These are phyloP conservation scores for Backusella australiensis DNA, from an alignment of 192 early-diverging fungal genomes.

Conservation along the genomic window DNA sequence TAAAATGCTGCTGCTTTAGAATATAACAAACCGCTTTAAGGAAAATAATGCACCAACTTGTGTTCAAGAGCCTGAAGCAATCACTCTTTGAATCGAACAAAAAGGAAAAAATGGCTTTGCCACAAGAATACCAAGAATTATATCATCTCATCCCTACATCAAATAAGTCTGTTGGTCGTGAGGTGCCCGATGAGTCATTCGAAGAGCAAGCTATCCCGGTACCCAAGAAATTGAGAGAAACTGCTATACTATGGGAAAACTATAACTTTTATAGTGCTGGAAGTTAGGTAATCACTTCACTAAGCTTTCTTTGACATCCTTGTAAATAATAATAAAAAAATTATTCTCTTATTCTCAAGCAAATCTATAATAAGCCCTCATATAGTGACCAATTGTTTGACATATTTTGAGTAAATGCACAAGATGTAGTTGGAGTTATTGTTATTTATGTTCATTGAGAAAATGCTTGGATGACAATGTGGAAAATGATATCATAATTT, in stretches of 20 bases:
- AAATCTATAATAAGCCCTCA: too few relatives aligned
- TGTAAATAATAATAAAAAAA: too few relatives aligned
- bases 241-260: slow-evolving; percentile 19
- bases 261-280: slow-evolving; percentile 34
- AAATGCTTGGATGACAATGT: too few relatives aligned
- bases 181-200: slow-evolving; percentile 9
- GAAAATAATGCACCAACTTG: background rate
- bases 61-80: background rate
- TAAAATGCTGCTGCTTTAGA: background rate
- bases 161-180: slow-evolving; percentile 1
- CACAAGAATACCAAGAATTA: slow-evolving; percentile 9
- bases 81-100: background rate
- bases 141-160: slow-evolving; percentile 22
- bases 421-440: too few relatives aligned
- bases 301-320: background rate
- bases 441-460: too few relatives aligned
- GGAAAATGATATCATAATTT: too few relatives aligned
- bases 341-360: too few relatives aligned
- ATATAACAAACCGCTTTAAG: background rate
- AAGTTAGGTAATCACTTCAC: background rate
- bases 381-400: too few relatives aligned
- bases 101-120: background rate
- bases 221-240: slow-evolving; percentile 18
- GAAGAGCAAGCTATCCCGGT: slow-evolving; percentile 22
- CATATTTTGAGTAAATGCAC: too few relatives aligned